Evolutionary conservation across 1,139 yeast genomes (phyloP).

Genomic region (Hemisphaericaspora subhashii): DNA sequence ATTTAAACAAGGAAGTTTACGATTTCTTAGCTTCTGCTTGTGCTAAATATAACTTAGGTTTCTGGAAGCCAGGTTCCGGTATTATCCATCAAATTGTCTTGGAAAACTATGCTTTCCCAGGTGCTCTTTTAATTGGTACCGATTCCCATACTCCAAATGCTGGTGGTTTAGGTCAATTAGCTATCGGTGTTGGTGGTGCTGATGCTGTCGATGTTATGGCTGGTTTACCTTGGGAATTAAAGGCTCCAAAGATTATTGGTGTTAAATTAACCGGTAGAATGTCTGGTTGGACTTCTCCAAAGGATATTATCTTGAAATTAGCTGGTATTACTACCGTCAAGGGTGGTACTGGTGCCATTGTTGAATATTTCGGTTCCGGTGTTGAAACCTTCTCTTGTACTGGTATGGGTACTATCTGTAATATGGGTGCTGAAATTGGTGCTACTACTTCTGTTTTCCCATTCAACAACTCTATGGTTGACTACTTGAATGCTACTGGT

Average conservation of each 20-base stretch:
- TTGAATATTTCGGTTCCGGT: slow-evolving; percentile 98
- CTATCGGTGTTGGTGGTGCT: slow-evolving; percentile 99
- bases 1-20: slow-evolving; percentile 92
- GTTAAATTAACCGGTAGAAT: slow-evolving; percentile 94
- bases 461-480: slow-evolving; percentile 86
- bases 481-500: slow-evolving; percentile 85
- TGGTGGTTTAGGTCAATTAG: slow-evolving; percentile 98
- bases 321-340: slow-evolving; percentile 98
- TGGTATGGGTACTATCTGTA: slow-evolving; percentile 99
- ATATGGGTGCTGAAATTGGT: slow-evolving; percentile 99
- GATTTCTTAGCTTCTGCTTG: slow-evolving; percentile 93
- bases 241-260: slow-evolving; percentile 97
- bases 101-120: slow-evolving; percentile 98
- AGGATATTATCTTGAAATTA: slow-evolving; percentile 91
- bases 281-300: slow-evolving; percentile 98
- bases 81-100: slow-evolving; percentile 96
- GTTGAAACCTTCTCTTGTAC: slow-evolving; percentile 95
- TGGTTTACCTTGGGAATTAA: slow-evolving; percentile 94
- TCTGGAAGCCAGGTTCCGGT: slow-evolving; percentile 99
- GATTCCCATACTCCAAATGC: slow-evolving; percentile 99
- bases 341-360: slow-evolving; percentile 99
- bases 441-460: slow-evolving; percentile 99
- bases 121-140: slow-evolving; percentile 95
- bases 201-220: slow-evolving; percentile 99
- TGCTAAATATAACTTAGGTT: slow-evolving; percentile 97